Conservation (phyloP, 352 stramenopile genomes). For the Phytophthora citricola region DNA sequence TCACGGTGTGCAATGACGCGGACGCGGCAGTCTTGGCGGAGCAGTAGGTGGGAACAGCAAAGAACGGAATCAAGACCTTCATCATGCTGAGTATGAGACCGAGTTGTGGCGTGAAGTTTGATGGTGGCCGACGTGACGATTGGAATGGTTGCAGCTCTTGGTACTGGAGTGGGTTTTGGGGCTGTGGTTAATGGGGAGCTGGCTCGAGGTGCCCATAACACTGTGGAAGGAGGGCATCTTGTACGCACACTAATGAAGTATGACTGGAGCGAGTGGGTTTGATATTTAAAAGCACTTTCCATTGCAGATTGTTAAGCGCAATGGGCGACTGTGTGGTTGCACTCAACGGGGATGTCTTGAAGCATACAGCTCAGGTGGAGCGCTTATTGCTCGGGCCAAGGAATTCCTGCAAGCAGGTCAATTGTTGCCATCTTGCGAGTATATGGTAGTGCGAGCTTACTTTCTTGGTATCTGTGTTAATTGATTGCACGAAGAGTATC, state of each 20-base stretch:
- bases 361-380: no score
- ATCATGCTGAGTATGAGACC: constrained; percentile 77
- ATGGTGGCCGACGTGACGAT: constrained; percentile 2
- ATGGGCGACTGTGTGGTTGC: constrained; percentile 34
- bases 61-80: background rate
- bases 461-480: background rate
- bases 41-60: background rate
- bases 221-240: constrained; percentile 84
- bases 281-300: background rate
- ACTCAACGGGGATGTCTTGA: no score
- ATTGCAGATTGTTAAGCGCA: constrained; percentile 80
- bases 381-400: constrained; percentile 30
- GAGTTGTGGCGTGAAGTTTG: background rate
- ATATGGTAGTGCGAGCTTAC: background rate
- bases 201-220: constrained; percentile 64
- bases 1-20: background rate
- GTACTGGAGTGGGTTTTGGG: constrained; percentile 76
- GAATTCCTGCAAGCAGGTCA: constrained; percentile 63
- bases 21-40: constrained; percentile 1
- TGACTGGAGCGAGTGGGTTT: background rate
- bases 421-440: constrained; percentile 1
- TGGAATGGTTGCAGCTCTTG: constrained; percentile 51
- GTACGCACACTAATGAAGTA: constrained; percentile 30
- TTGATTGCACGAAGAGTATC: constrained; percentile 50
- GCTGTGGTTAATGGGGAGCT: constrained; percentile 70